Evolutionary conservation across 495 filamentous ascomycete genomes (phyloP).

Genomic region (Tirmania nivea): DNA sequence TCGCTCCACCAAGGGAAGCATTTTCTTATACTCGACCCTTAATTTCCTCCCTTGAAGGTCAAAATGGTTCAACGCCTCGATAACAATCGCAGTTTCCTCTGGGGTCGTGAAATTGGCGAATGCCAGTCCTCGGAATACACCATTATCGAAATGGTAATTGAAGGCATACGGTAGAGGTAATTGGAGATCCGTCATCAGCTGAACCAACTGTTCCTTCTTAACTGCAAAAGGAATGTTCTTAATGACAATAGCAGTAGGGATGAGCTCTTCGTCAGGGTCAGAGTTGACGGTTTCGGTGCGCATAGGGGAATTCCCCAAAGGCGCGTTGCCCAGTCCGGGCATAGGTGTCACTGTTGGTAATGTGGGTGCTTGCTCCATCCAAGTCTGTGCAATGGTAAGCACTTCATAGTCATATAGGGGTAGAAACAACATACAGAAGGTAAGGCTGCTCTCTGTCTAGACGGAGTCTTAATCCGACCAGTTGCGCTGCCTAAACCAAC

Average conservation of each 20-base stretch:
- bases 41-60: constrained; percentile 87
- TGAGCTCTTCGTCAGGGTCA: constrained; percentile 57
- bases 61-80: constrained; percentile 78
- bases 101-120: constrained; percentile 97
- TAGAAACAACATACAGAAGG: constrained; percentile 31
- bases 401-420: background rate
- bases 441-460: constrained; percentile 32
- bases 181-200: constrained; percentile 75
- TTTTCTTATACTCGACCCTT: constrained; percentile 97
- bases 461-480: constrained; percentile 34
- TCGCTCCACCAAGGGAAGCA: constrained; percentile 82
- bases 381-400: constrained; percentile 25
- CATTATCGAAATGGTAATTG: constrained; percentile 98
- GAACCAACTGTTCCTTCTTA: constrained; percentile 83
- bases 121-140: constrained; percentile 84
- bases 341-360: constrained; percentile 29
- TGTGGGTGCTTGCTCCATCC: constrained; percentile 37
- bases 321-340: constrained; percentile 30
- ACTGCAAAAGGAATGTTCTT: constrained; percentile 99
- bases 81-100: constrained; percentile 77
- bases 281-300: constrained; percentile 29
- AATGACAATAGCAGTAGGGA: constrained; percentile 95
- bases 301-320: constrained; percentile 31
- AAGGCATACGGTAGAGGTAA: constrained; percentile 92
- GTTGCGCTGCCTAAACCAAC: constrained; percentile 33